Evolutionary conservation across 441 rosid species (phyloP).

Genomic region (Bruguiera hainesii): DNA sequence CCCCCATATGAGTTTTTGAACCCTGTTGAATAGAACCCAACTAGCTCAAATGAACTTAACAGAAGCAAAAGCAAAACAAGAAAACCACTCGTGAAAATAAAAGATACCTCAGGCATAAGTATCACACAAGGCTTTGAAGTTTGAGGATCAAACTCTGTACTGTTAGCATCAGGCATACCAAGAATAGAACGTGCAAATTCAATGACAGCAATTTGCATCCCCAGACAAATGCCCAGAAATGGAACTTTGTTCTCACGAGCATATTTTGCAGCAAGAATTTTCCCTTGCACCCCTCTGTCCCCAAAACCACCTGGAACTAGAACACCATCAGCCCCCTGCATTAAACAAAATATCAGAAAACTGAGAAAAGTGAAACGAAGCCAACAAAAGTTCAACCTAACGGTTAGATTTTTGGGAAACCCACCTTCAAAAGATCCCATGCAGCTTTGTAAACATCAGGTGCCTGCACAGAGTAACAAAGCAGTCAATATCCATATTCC

Average conservation of each 20-base stretch:
- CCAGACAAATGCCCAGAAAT: constrained; percentile 89
- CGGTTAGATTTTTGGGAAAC: constrained; percentile 1
- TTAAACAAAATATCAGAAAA: background rate
- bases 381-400: constrained; percentile 5
- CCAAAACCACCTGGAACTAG: constrained; percentile 98
- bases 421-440: constrained; percentile 39
- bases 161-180: constrained; percentile 70
- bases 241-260: constrained; percentile 85
- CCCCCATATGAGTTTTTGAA: constrained; percentile 91
- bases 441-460: constrained; percentile 31
- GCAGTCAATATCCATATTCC: constrained; percentile 9
- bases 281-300: constrained; percentile 84
- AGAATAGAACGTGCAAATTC: constrained; percentile 74
- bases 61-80: constrained; percentile 7
- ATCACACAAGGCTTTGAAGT: constrained; percentile 73
- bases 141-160: constrained; percentile 78
- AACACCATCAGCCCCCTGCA: constrained; percentile 81
- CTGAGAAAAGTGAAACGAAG: background rate
- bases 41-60: background rate
- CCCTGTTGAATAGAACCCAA: constrained; percentile 35
- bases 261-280: constrained; percentile 77
- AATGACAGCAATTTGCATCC: constrained; percentile 93
- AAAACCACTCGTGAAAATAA: background rate
- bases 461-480: constrained; percentile 19
- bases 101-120: constrained; percentile 85